Evolutionary conservation across 2,329 filamentous ascomycete species (phyloP), one percentile per base, ranked within the genome.

Genomic region (Salinomyces thailandicus): DNA sequence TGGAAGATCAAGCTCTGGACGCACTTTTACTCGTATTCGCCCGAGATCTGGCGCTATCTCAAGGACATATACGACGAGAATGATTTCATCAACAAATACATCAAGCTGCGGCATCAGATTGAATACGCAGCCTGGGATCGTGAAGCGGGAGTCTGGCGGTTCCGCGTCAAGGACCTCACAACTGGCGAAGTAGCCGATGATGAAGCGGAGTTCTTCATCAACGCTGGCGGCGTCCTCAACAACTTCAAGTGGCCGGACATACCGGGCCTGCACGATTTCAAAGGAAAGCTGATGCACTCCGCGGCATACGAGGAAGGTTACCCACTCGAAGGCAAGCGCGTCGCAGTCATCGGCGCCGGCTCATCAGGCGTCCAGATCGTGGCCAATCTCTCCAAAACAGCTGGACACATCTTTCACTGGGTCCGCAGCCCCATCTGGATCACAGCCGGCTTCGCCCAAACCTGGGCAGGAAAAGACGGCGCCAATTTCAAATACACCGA

Each of bases 1-100:
- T 73, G 68, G 57, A 67, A 67, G 39, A 69, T 67, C 51, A 67
- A 57, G 38, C 47, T 60, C 0, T 70, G 66, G 67, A 61, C 60
- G 5, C 60, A 63, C 9, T 69, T 67, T 48, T 71, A 69, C 47
- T 64, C 63, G 2, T 62, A 61, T 18, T 59, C 62, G 0, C 58
- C 62, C 1, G 67, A 72, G 48, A 72, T 72, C 9, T 65, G 63
- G 55, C 49, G 55, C 13, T 71, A 72, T 38, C 57, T 69, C 41
- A 67, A 69, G 43, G 52, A 50, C 1, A 61, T 70, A 18, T 64
- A 61, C 13, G 45, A 58, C 7, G 61, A 65, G 35, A 61, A 65
- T 37, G 57, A 62, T 24, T 65, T 68, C 41, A 60, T 63, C 41
- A 55, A 58, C 43, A 64, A 65, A 43, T 62, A 66, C 39, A 37